phyloP scores from a whole-genome alignment of 306 rosid species.

The Dicorynia guianensis region DNA sequence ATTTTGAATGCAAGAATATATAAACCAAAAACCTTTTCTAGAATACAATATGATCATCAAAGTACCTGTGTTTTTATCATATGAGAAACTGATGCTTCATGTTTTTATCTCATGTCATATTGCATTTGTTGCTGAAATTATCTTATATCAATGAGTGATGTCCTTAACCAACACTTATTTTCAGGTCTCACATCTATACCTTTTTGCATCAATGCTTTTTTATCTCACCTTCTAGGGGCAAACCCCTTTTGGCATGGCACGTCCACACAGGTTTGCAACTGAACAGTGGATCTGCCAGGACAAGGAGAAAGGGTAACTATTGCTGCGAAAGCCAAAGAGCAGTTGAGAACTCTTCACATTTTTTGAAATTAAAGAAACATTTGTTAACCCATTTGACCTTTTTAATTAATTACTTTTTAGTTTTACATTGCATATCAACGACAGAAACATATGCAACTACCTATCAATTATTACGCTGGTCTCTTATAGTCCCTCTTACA shows the following conservation, averaged over 20 bases:
- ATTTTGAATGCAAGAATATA: no score
- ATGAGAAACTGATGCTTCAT: constrained; percentile 26
- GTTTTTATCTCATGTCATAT: not conserved
- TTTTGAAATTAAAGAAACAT: no score
- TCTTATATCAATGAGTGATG: constrained; percentile 22
- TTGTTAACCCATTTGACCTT: not conserved
- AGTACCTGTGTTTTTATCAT: no score
- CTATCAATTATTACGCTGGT: not conserved
- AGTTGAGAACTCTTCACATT: not conserved
- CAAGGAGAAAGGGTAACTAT: constrained; percentile 93
- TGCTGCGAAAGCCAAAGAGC: constrained; percentile 69
- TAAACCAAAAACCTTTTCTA: no score
- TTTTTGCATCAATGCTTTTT: constrained; percentile 32
- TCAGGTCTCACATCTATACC: not conserved
- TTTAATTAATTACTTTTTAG: not conserved
- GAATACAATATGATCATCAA: no score
- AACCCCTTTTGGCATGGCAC: constrained; percentile 92
- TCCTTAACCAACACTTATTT: not conserved
- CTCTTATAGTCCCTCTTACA: constrained; percentile 6
- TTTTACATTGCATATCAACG: not conserved
- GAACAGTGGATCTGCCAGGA: constrained; percentile 94
- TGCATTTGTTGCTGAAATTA: constrained; percentile 22
- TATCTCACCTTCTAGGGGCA: constrained; percentile 62
- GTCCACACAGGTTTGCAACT: constrained; percentile 93
- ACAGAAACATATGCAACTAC: no score